Conservation (phyloP, 2,329 filamentous ascomycete species). For the Fusarium subtropicale region DNA sequence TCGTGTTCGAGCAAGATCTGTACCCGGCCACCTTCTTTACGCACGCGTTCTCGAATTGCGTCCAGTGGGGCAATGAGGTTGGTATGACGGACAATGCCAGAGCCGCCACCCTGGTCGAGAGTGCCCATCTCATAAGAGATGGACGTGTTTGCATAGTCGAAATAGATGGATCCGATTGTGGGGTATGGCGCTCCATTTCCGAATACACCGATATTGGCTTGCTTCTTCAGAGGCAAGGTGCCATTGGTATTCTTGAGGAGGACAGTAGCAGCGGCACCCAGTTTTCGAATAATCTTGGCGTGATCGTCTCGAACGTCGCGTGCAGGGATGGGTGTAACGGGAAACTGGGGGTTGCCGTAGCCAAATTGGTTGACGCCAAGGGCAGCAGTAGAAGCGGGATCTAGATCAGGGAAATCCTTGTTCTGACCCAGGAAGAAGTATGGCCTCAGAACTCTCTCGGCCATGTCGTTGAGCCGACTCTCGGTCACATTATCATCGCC, state of each 20-base stretch:
- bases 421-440: slow-evolving; percentile 1
- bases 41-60: slow-evolving; percentile 58
- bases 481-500: background rate
- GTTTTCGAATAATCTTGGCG: slow-evolving; percentile 65
- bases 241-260: slow-evolving; percentile 77
- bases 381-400: background rate
- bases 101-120: slow-evolving; percentile 68
- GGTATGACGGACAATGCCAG: slow-evolving; percentile 54
- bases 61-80: slow-evolving; percentile 53
- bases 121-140: slow-evolving; percentile 61
- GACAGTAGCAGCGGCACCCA: slow-evolving; percentile 69
- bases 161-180: slow-evolving; percentile 66
- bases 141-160: slow-evolving; percentile 71
- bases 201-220: slow-evolving; percentile 68
- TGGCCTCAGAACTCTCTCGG: background rate
- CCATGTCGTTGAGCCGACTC: background rate
- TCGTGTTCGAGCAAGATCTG: background rate
- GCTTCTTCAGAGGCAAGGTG: slow-evolving; percentile 67
- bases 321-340: background rate
- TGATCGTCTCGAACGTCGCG: slow-evolving; percentile 64
- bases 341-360: slow-evolving; percentile 61
- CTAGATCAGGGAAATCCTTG: background rate
- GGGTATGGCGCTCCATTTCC: slow-evolving; percentile 59
- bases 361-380: slow-evolving; percentile 53
- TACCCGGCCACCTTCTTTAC: slow-evolving; percentile 52